A percentile compares a stretch with the other conserved stretches of the same genome.
Evolutionary conservation across 352 stramenopile species (phyloP).

Genomic region (Phytophthora syringae): DNA sequence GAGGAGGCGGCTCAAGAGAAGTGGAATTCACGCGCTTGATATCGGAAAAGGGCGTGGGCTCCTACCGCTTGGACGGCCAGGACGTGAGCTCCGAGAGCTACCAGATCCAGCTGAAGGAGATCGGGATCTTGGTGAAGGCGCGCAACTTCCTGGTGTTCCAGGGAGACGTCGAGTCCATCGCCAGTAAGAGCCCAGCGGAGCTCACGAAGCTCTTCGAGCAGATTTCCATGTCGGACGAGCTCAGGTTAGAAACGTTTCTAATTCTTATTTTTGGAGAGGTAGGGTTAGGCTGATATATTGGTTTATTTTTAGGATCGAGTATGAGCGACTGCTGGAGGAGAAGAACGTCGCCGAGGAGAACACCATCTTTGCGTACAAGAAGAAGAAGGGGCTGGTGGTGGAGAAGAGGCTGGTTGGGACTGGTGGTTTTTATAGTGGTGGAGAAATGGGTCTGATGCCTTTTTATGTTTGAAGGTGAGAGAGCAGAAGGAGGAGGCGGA

Average conservation of each 20-base stretch:
- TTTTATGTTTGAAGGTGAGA: constrained; percentile 65
- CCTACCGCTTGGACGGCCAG: constrained; percentile 81
- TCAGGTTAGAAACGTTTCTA: constrained; percentile 48
- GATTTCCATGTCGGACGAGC: constrained; percentile 92
- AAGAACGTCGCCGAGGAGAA: constrained; percentile 95
- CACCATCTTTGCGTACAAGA: constrained; percentile 95
- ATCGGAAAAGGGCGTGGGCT: constrained; percentile 86
- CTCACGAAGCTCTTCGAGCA: constrained; percentile 98
- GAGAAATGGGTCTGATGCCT: too few relatives aligned
- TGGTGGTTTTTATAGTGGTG: too few relatives aligned
- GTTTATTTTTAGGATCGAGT: constrained; percentile 50
- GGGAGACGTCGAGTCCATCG: constrained; percentile 98
- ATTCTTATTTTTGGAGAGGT: not conserved
- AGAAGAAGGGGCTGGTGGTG: constrained; percentile 95
- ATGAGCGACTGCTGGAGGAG: constrained; percentile 80
- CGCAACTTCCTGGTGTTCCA: constrained; percentile 99
- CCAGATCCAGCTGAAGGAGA: constrained; percentile 92
- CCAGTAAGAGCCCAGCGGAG: constrained; percentile 95
- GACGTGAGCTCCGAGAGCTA: constrained; percentile 94
- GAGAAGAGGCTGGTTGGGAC: constrained; percentile 85
- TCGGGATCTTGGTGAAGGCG: constrained; percentile 98
- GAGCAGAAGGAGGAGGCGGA: constrained; percentile 96
- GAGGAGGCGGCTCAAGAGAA: constrained; percentile 39
- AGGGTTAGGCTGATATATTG: not conserved
- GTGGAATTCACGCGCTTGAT: constrained; percentile 95